These are phyloP conservation scores for Aphanomyces astaci DNA, from an alignment of 352 stramenopile species.

Conservation along the genomic window DNA sequence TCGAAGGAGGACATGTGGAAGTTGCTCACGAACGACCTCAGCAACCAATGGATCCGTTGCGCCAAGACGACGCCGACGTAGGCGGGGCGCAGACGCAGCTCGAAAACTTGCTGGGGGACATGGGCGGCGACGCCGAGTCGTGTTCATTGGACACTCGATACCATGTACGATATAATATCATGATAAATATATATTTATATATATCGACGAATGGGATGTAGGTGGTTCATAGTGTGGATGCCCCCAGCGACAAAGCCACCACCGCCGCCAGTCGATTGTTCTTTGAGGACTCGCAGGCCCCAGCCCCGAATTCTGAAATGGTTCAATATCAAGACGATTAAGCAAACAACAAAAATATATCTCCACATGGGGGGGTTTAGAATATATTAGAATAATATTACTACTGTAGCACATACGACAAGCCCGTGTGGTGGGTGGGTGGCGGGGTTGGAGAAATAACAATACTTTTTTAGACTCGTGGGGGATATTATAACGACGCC, in stretches of 20 bases:
- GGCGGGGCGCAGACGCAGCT: not conserved
- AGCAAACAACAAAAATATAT: not conserved
- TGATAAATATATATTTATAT: too few species aligned
- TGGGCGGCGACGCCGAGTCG: constrained; percentile 4
- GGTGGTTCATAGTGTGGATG: not conserved
- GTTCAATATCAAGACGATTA: constrained; percentile 4
- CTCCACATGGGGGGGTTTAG: too few species aligned
- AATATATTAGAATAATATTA: too few species aligned
- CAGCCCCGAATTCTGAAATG: constrained; percentile 18
- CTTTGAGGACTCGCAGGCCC: constrained; percentile 16
- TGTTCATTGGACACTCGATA: constrained; percentile 1
- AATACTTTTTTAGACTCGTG: not conserved
- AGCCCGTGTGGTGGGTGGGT: too few species aligned
- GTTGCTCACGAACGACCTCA: too few species aligned
- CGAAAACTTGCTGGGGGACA: not conserved
- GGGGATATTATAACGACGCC: constrained; percentile 61
- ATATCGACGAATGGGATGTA: too few species aligned
- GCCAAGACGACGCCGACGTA: not conserved
- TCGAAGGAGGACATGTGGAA: constrained; percentile 26
- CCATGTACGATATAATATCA: not conserved
- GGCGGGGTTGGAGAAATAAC: not conserved
- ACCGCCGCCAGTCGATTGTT: not conserved
- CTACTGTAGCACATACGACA: too few species aligned
- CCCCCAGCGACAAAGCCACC: not conserved
- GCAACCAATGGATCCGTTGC: not conserved